phyloP scores from a whole-genome alignment of 2,329 filamentous ascomycete species.

The Piedraia hortae region DNA sequence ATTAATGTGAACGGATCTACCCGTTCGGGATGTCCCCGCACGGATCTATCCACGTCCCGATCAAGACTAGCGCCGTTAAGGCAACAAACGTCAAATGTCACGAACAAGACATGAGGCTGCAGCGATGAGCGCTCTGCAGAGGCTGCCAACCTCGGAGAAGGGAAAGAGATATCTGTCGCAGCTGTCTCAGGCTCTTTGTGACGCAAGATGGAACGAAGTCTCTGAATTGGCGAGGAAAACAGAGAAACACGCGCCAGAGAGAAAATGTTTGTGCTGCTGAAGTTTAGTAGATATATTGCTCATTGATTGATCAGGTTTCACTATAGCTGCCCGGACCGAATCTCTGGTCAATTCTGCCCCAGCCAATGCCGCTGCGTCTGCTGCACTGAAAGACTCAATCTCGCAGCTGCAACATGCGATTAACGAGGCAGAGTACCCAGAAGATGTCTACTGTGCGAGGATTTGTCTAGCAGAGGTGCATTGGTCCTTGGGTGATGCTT shows the following conservation, averaged over 20 bases:
- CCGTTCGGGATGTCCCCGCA: too few relatives aligned
- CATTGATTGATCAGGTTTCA: constrained; percentile 14
- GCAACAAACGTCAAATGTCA: too few relatives aligned
- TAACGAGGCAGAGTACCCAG: constrained; percentile 8
- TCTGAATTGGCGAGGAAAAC: constrained; percentile 80
- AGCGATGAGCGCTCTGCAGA: constrained; percentile 8
- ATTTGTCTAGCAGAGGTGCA: constrained; percentile 68
- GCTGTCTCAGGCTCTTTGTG: constrained; percentile 66
- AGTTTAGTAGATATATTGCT: background rate
- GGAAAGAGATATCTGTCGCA: constrained; percentile 53
- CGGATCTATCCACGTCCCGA: too few relatives aligned
- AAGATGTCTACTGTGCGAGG: constrained; percentile 44
- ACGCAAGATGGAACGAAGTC: constrained; percentile 63
- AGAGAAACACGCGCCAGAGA: constrained; percentile 69
- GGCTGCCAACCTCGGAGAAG: constrained; percentile 24
- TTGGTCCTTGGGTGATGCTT: constrained; percentile 41
- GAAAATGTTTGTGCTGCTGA: constrained; percentile 37
- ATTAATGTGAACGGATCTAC: too few relatives aligned
- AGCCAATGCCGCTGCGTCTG: constrained; percentile 12
- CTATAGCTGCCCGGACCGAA: constrained; percentile 20
- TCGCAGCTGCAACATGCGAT: constrained; percentile 15
- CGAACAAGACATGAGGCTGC: too few relatives aligned
- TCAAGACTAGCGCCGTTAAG: too few relatives aligned
- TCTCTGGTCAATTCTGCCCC: constrained; percentile 17
- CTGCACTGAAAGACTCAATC: constrained; percentile 15